phyloP scores from a whole-genome alignment of 2,329 filamentous ascomycete genomes.

The Verruconis gallopava region DNA sequence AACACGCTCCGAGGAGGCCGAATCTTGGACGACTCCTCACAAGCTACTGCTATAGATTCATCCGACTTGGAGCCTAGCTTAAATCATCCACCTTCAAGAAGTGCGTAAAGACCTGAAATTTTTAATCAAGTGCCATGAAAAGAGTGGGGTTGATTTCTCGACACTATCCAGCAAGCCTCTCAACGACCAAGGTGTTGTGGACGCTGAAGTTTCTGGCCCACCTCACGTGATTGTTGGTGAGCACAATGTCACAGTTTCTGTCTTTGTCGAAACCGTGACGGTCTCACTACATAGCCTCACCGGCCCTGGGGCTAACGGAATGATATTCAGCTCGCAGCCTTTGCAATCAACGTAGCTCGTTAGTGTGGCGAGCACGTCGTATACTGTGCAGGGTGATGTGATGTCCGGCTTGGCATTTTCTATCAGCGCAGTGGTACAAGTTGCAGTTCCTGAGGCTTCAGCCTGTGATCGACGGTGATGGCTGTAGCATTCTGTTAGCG shows the following conservation, averaged over 20 bases:
- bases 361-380: not conserved
- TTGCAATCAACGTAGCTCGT: not conserved
- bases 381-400: not conserved
- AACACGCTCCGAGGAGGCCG: no score
- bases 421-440: not conserved
- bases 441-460: not conserved
- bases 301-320: not conserved
- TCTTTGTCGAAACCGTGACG: not conserved
- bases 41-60: no score
- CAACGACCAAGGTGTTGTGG: no score
- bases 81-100: no score
- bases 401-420: not conserved
- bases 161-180: no score
- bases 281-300: not conserved
- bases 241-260: not conserved
- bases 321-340: not conserved
- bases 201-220: no score
- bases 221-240: no score
- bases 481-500: not conserved
- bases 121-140: no score
- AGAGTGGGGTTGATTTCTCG: no score
- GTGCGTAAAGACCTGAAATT: no score
- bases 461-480: not conserved
- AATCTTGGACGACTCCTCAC: no score
- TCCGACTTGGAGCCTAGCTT: no score